Evolutionary conservation across 2,329 filamentous ascomycete genomes (phyloP).

Genomic region (Arthrobotrys sinensis): DNA sequence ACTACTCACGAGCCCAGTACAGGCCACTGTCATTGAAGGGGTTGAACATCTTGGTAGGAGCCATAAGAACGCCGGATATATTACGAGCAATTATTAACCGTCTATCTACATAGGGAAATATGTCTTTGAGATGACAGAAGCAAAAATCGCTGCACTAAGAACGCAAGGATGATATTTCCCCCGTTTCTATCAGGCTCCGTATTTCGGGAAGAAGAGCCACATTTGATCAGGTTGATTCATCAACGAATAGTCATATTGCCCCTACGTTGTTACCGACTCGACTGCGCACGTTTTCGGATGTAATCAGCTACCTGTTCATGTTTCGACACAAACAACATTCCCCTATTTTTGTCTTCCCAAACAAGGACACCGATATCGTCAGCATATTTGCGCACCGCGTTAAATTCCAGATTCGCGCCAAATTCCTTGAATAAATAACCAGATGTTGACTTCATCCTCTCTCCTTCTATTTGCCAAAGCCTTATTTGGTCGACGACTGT

Average conservation of each 20-base stretch:
- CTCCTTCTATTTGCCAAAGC: conserved; percentile 97
- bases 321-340: conserved; percentile 92
- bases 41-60: conserved; percentile 78
- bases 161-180: conserved; percentile 63
- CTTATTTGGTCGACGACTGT: conserved; percentile 98
- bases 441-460: conserved; percentile 86
- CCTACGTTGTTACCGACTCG: conserved; percentile 18
- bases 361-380: conserved; percentile 90
- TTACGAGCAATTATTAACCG: neutral
- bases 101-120: conserved; percentile 80
- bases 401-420: conserved; percentile 78
- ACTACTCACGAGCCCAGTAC: conserved; percentile 65
- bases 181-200: neutral
- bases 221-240: neutral
- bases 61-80: neutral
- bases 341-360: conserved; percentile 84
- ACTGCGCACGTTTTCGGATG: conserved; percentile 53
- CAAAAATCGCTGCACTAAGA: conserved; percentile 75
- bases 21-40: conserved; percentile 80
- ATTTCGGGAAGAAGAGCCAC: neutral
- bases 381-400: conserved; percentile 81
- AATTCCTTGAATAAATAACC: conserved; percentile 96
- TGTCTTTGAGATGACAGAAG: conserved; percentile 94
- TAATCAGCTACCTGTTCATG: conserved; percentile 88
- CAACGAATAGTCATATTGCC: too few species aligned